These are phyloP conservation scores for Boletellus emodensis DNA, from an alignment of 768 basidiomycete genomes.

Conservation along the genomic window DNA sequence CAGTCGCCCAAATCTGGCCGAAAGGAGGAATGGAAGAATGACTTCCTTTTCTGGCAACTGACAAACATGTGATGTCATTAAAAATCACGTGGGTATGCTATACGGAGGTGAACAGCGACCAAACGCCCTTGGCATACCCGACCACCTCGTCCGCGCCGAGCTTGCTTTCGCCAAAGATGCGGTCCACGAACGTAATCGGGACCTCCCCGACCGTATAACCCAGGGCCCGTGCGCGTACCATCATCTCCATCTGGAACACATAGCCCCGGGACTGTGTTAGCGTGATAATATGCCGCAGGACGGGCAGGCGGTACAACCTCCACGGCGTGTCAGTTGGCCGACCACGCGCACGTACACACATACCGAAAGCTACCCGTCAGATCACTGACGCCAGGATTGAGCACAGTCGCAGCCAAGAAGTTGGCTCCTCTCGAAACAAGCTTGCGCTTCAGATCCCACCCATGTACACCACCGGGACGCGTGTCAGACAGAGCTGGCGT, in stretches of 20 bases:
- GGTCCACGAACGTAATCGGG: slow-evolving; percentile 92
- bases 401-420: slow-evolving; percentile 80
- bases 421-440: slow-evolving; percentile 87
- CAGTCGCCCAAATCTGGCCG: not conserved
- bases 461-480: slow-evolving; percentile 80
- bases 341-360: slow-evolving; percentile 17
- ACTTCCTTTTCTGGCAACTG: slow-evolving; percentile 12
- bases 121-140: slow-evolving; percentile 82
- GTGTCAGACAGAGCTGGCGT: slow-evolving; percentile 55
- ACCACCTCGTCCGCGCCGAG: slow-evolving; percentile 86
- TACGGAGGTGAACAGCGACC: slow-evolving; percentile 70
- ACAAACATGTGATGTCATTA: slow-evolving; percentile 24
- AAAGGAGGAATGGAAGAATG: not conserved
- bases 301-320: slow-evolving; percentile 73
- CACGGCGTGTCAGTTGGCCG: not conserved
- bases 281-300: slow-evolving; percentile 78
- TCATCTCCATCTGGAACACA: slow-evolving; percentile 99
- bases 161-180: slow-evolving; percentile 92
- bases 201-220: slow-evolving; percentile 88
- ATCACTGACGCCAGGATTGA: slow-evolving; percentile 85
- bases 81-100: slow-evolving; percentile 30
- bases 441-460: slow-evolving; percentile 90
- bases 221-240: slow-evolving; percentile 80
- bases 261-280: slow-evolving; percentile 85
- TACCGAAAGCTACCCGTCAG: slow-evolving; percentile 88